Conservation (phyloP, 352 stramenopile species). For the Globisporangium mamillatum region DNA sequence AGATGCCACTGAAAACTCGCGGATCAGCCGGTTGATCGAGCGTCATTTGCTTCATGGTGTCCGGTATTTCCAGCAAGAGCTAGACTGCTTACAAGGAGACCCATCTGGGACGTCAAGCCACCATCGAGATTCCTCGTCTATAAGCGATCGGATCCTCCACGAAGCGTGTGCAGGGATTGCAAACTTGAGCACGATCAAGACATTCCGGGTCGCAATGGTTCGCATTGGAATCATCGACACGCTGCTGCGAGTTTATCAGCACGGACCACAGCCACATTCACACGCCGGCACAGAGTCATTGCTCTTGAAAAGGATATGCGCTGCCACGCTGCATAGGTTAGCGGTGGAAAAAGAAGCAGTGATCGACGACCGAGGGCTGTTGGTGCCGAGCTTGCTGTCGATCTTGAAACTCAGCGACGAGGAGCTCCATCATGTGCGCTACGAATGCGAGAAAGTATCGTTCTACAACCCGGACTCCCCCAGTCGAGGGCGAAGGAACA, state of each 20-base stretch:
- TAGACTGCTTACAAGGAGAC: constrained; percentile 26
- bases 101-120: not conserved
- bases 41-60: constrained; percentile 59
- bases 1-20: not conserved
- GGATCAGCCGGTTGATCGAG: constrained; percentile 41
- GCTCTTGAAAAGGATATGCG: constrained; percentile 47
- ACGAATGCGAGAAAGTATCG: constrained; percentile 71
- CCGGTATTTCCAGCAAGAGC: constrained; percentile 56
- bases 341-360: constrained; percentile 52
- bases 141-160: constrained; percentile 40
- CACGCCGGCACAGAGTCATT: constrained; percentile 4
- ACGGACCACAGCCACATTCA: constrained; percentile 5
- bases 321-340: constrained; percentile 64
- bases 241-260: constrained; percentile 39
- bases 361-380: constrained; percentile 31
- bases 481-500: not conserved
- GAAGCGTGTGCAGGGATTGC: constrained; percentile 61
- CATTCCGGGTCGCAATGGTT: constrained; percentile 59
- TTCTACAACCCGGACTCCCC: constrained; percentile 25
- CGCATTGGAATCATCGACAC: constrained; percentile 47
- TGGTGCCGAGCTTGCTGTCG: constrained; percentile 56
- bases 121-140: not conserved
- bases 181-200: constrained; percentile 67
- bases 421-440: constrained; percentile 69
- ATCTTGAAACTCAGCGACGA: constrained; percentile 59